Conservation (phyloP, 1,284 basidiomycete species). For the Sporisorium exsertum region DNA sequence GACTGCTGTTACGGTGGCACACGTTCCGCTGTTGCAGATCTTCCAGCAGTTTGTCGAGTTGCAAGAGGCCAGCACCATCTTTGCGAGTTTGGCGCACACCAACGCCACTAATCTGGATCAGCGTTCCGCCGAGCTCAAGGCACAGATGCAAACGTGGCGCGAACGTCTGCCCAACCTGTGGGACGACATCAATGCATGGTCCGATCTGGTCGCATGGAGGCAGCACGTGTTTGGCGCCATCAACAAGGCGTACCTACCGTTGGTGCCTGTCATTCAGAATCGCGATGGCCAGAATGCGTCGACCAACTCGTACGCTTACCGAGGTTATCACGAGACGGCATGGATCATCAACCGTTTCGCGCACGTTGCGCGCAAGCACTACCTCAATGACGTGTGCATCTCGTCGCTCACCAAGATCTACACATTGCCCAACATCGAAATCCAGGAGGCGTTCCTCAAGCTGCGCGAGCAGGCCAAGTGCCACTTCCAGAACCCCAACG, state of each 20-base stretch:
- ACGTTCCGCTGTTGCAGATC: conserved; percentile 93
- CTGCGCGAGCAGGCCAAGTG: conserved; percentile 99
- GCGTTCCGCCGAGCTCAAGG: conserved; percentile 92
- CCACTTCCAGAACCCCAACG: conserved; percentile 94
- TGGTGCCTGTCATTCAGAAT: conserved; percentile 71
- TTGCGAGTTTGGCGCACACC: conserved; percentile 87
- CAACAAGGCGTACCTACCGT: conserved; percentile 94
- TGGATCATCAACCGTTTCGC: conserved; percentile 99
- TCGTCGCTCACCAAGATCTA: conserved; percentile 96
- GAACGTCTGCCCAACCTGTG: conserved; percentile 94
- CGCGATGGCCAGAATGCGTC: conserved; percentile 73
- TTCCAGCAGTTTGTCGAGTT: conserved; percentile 99
- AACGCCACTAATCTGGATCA: conserved; percentile 91
- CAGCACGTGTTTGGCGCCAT: conserved; percentile 92
- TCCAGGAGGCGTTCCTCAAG: conserved; percentile 98
- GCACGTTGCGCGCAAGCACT: conserved; percentile 98
- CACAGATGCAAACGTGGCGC: conserved; percentile 79
- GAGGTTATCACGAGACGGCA: conserved; percentile 99
- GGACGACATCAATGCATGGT: conserved; percentile 99
- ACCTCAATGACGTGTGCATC: conserved; percentile 95
- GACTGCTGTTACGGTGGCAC: conserved; percentile 84
- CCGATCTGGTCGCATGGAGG: conserved; percentile 96
- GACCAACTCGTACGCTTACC: conserved; percentile 85
- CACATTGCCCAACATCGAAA: conserved; percentile 98
- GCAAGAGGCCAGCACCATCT: conserved; percentile 84